Base-by-base conservation (phyloP, 345 rosid species). In the Atalantia buxifolia region DNA sequence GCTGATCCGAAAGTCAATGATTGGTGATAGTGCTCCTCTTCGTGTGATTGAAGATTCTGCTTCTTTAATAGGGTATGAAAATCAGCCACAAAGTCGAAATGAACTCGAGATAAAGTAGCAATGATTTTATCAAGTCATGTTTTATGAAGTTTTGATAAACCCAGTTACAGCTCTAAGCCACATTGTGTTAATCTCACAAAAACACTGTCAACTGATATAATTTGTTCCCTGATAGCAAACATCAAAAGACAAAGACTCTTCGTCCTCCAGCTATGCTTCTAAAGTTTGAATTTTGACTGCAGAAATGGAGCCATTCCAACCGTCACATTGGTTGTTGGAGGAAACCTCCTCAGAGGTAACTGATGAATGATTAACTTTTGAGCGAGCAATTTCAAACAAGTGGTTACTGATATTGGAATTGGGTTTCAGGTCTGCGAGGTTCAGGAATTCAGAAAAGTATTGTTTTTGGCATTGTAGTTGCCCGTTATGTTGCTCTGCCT, bases 231-330 rank as follows among this genome's bases (percentile, higher is more conserved):
- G 50, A 45, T 12, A 45, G 13, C 50, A 3, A 68, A 6, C 24
- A 1, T 24, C 42, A 19, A 6, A 50, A 48, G 53, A n/a, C n/a
- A n/a, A 45, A 12, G 28, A 7, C 9, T 53, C 38, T 71, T 53
- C 61, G 9, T 21, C 57, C 57, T 69, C 72, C 14, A 31, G 30
- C 18, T 22, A 24, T 14, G 36, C 24, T 61, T 42, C 64, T 25
- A 56, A n/a, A 30, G 64, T 31, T 61, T 40, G 28, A n/a, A 55
- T 66, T 74, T 25, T 79, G 77, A 68, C 74, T 78, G 27, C 82
- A 92, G 97, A 78, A 87, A 92, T 31, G 97, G 86, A 70, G 83
- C 97, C 27, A 88, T 92, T 79, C 97, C 97, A 61, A 79, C 86
- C 50, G 74, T 90, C 67, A 92, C 91, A 36, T 82, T 92, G 71